Evolutionary conservation across 768 basidiomycete genomes (phyloP).

Genomic region (Wakefieldia striispora): DNA sequence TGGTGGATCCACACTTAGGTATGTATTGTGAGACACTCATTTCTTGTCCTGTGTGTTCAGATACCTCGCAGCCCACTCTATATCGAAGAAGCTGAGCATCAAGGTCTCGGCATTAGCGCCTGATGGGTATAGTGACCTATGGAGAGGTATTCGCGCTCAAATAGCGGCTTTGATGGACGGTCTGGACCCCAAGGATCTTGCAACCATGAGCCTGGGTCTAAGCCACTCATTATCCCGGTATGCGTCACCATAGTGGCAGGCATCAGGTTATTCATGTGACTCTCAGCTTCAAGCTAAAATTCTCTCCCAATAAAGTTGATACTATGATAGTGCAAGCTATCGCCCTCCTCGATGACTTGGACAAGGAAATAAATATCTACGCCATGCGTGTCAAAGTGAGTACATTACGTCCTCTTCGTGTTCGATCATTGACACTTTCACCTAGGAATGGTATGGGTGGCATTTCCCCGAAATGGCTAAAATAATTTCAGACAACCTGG

Average conservation of each 20-base stretch:
- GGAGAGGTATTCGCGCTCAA: constrained; percentile 93
- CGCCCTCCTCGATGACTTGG: constrained; percentile 93
- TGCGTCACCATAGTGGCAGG: constrained; percentile 16
- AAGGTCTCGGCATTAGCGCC: constrained; percentile 66
- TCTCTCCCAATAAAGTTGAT: constrained; percentile 99
- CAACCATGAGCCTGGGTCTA: constrained; percentile 97
- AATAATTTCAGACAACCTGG: constrained; percentile 95
- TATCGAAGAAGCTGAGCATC: constrained; percentile 92
- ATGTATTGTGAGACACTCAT: constrained; percentile 26
- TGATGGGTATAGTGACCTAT: constrained; percentile 73
- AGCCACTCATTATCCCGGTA: constrained; percentile 95
- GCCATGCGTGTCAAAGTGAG: constrained; percentile 96
- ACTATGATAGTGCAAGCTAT: constrained; percentile 99
- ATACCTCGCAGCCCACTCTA: constrained; percentile 61
- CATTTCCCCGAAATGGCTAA: constrained; percentile 99
- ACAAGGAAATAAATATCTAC: constrained; percentile 99
- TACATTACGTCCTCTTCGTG: not conserved
- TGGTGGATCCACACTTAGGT: constrained; percentile 92
- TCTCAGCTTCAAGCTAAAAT: constrained; percentile 94
- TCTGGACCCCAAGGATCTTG: constrained; percentile 88
- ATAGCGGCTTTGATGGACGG: constrained; percentile 85
- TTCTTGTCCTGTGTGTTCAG: constrained; percentile 6
- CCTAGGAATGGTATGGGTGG: constrained; percentile 99
- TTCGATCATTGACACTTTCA: constrained; percentile 3
- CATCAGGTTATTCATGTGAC: constrained; percentile 5